Conservation (phyloP, 2,329 filamentous ascomycete genomes). For the Fusarium haematococcum region DNA sequence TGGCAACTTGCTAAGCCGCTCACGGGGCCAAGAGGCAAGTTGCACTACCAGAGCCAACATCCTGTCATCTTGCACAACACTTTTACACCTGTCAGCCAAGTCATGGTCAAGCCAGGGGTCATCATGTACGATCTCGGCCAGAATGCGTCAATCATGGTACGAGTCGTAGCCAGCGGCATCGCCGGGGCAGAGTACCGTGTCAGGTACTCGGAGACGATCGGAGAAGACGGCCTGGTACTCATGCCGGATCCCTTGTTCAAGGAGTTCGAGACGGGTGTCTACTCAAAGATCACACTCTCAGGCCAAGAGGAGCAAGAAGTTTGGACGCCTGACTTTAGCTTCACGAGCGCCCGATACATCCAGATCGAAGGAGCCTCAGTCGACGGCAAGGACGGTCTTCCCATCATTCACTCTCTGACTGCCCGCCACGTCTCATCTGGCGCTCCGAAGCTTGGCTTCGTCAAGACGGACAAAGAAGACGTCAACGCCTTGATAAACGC, state of each 20-base stretch:
- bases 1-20: slow-evolving; percentile 40
- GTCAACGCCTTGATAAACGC: slow-evolving; percentile 56
- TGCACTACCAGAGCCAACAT: slow-evolving; percentile 55
- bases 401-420: slow-evolving; percentile 49
- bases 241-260: slow-evolving; percentile 56
- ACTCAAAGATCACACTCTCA: slow-evolving; percentile 51
- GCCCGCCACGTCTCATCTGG: slow-evolving; percentile 55
- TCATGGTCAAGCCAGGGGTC: slow-evolving; percentile 26
- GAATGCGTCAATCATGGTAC: slow-evolving; percentile 43
- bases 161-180: slow-evolving; percentile 30
- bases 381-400: slow-evolving; percentile 41
- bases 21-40: slow-evolving; percentile 53
- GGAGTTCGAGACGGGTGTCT: slow-evolving; percentile 49
- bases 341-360: slow-evolving; percentile 56
- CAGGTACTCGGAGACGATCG: slow-evolving; percentile 42
- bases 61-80: slow-evolving; percentile 53
- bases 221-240: slow-evolving; percentile 45
- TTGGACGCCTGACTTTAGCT: slow-evolving; percentile 56
- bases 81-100: slow-evolving; percentile 45
- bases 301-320: slow-evolving; percentile 47
- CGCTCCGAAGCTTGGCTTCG: slow-evolving; percentile 49
- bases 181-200: slow-evolving; percentile 33
- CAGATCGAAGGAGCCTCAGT: slow-evolving; percentile 54
- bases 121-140: slow-evolving; percentile 41
- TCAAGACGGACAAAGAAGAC: slow-evolving; percentile 55